Evolutionary conservation across 352 stramenopile species (phyloP).

Genomic region (Phytophthora quininea): DNA sequence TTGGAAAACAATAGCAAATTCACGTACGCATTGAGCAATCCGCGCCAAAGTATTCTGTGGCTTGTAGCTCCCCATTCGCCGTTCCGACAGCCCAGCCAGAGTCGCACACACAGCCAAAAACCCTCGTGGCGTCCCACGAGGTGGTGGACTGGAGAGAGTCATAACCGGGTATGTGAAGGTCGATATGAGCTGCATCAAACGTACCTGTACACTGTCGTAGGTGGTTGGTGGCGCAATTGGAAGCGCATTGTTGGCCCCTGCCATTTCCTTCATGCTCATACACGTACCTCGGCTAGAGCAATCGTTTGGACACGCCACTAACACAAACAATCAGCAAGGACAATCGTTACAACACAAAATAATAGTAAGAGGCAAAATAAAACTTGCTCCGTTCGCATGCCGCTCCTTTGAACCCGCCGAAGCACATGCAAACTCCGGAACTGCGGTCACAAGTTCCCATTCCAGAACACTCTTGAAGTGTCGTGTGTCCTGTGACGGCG

Average conservation of each 20-base stretch:
- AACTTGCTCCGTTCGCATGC: constrained; percentile 81
- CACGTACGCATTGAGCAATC: constrained; percentile 83
- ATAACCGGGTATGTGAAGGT: background rate
- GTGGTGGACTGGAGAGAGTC: constrained; percentile 40
- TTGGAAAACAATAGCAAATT: background rate
- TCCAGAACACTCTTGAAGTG: constrained; percentile 86
- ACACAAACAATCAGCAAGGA: constrained; percentile 2
- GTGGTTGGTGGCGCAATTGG: constrained; percentile 74
- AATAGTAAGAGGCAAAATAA: background rate
- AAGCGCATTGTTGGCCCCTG: constrained; percentile 54
- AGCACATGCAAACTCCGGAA: constrained; percentile 80
- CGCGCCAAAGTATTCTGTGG: constrained; percentile 88
- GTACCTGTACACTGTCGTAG: constrained; percentile 57
- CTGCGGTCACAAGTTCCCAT: constrained; percentile 84
- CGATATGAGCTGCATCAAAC: background rate
- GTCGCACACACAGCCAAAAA: constrained; percentile 92
- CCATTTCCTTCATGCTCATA: constrained; percentile 85
- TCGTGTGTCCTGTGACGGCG: constrained; percentile 42
- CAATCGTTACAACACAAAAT: background rate
- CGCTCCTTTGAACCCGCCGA: constrained; percentile 76
- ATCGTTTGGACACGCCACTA: constrained; percentile 71
- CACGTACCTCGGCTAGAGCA: constrained; percentile 79
- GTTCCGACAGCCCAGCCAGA: constrained; percentile 85
- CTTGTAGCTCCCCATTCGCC: constrained; percentile 73
- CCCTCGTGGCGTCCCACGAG: constrained; percentile 92